Evolutionary conservation across 257 asterid species (phyloP), one percentile per base, ranked within the genome.

Genomic region (Anisodus tanguticus): DNA sequence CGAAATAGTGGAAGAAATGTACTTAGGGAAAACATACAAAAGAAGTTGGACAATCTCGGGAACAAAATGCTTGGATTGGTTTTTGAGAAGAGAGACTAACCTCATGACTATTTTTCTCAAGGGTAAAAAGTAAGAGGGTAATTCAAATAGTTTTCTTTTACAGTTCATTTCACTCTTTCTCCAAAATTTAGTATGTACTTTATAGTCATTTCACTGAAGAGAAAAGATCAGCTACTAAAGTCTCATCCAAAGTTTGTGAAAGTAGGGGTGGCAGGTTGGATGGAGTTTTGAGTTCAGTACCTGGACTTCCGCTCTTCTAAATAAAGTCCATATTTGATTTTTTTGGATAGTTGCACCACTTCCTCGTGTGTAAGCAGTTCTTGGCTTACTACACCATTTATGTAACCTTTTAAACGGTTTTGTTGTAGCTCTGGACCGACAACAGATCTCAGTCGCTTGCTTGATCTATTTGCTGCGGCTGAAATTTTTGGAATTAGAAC

Each of bases 281-380:
- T 35, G 43, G 19, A 49, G 60, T 74, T 74, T 17, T 10, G 62
- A 74, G 74, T 51, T 10, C n/a, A 6, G 82, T 88, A 94, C 99
- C 99, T 91, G 69, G 86, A 85, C 84, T 88, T 92, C 79, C 93
- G 97, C 43, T 92, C 97, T 77, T 94, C 95, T 89, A 96, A 84
- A 81, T 82, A 82, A 83, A 94, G 91, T 19, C 97, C 98, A 4
- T 81, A 86, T 88, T 94, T 93, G 35, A 96, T 92, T 85, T 88
- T 91, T 19, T 89, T 88, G 0, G 98, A 94, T 15, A 96, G 92
- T 70, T 88, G 97, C 80, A 96, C 95, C 10, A 96, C 99, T 88
- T 93, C 91, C 8, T 88, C 82, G 76, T 96, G 99, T 69, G 95
- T 91, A 83, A 96, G 98, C 87, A 96, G 85, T 37, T 90, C 97